Evolutionary conservation across 345 rosid species (phyloP).

Genomic region (Garcia nutans): DNA sequence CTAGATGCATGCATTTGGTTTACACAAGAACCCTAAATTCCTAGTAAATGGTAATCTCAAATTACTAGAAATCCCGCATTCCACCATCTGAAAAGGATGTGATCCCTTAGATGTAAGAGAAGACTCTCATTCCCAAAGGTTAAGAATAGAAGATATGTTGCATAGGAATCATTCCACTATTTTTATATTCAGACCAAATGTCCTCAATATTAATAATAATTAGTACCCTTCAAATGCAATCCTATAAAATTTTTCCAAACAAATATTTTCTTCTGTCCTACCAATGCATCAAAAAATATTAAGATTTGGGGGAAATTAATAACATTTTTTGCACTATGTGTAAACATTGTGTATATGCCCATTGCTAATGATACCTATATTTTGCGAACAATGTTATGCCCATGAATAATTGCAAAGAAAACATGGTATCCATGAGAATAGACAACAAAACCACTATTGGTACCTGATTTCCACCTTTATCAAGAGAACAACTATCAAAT

Average conservation of each 20-base stretch:
- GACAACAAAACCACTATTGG: not conserved
- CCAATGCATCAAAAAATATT: not conserved
- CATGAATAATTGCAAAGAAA: not conserved
- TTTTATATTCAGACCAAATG: not conserved
- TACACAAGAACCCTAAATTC: not conserved
- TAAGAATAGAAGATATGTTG: not conserved
- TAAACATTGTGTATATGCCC: not conserved
- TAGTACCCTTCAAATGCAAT: no score
- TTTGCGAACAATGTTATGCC: not conserved
- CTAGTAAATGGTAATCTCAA: not conserved
- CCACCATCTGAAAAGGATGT: not conserved
- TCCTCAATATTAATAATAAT: not conserved
- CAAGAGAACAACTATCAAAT: conserved; percentile 44
- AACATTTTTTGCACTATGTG: not conserved
- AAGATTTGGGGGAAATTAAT: not conserved
- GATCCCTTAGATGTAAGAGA: not conserved
- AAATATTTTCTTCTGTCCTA: not conserved
- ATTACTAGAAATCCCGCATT: not conserved
- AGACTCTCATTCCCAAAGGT: not conserved
- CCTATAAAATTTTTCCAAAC: not conserved
- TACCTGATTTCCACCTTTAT: conserved; percentile 58
- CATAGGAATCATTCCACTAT: not conserved
- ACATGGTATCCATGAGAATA: not conserved
- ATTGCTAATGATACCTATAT: not conserved
- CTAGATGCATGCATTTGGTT: no score